Percentiles rank a stretch among this genome's conserved stretches.
These are phyloP conservation scores for Balakata baccata DNA, from an alignment of 345 rosid species.

Conservation along the genomic window DNA sequence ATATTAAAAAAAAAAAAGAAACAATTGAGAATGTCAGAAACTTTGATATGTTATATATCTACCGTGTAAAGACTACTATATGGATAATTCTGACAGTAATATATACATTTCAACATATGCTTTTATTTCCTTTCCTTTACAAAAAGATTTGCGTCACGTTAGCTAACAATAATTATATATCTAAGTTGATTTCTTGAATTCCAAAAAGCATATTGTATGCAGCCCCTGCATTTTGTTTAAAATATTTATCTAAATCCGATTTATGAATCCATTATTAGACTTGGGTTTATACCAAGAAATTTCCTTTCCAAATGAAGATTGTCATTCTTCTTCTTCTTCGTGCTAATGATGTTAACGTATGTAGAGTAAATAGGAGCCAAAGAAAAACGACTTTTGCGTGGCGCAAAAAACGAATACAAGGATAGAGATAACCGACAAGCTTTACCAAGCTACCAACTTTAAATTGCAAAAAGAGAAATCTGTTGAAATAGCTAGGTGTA, in stretches of 20 bases:
- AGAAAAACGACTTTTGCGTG: background rate
- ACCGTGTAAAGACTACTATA: conserved; percentile 45
- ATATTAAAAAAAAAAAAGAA: no score
- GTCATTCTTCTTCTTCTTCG: background rate
- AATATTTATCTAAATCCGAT: no score
- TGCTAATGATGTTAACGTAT: background rate
- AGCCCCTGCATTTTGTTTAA: background rate
- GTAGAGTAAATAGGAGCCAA: background rate
- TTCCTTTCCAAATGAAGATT: no score
- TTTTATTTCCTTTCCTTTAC: conserved; percentile 1
- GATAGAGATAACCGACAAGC: background rate
- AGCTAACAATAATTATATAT: background rate
- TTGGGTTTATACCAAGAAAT: no score
- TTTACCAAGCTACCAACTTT: background rate
- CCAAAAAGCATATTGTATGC: background rate
- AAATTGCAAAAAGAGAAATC: background rate
- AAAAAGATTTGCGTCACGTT: conserved; percentile 10
- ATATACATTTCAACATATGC: no score
- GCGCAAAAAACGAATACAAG: background rate
- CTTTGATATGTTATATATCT: conserved; percentile 36
- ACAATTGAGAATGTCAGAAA: background rate
- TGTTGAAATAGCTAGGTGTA: background rate
- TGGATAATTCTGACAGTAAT: conserved; percentile 27
- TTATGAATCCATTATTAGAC: no score
- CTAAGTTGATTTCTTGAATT: background rate